Evolutionary conservation across 2,329 filamentous ascomycete species (phyloP).

Genomic region (Fusarium sp.): DNA sequence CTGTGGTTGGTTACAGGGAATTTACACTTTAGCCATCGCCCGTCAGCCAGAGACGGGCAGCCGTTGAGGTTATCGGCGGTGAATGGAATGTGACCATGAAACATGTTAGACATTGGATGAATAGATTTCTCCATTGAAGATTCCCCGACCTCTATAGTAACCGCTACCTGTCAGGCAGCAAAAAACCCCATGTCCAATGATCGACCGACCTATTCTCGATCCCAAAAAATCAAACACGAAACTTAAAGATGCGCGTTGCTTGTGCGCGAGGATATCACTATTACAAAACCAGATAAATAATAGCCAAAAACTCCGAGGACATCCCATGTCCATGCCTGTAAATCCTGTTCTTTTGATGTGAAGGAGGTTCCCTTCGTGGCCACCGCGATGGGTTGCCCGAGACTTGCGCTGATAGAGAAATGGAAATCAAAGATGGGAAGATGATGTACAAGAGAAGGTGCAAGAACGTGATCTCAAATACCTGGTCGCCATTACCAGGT

Average conservation of each 20-base stretch:
- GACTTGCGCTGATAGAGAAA: conserved; percentile 30
- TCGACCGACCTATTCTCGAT: neutral
- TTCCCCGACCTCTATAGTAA: conserved; percentile 23
- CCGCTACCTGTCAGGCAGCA: conserved; percentile 3
- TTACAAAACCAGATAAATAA: conserved; percentile 35
- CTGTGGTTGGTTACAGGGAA: conserved; percentile 13
- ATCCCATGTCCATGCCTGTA: conserved; percentile 36
- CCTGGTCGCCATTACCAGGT: conserved; percentile 62
- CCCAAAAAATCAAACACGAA: conserved; percentile 28
- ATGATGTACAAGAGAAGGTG: conserved; percentile 33
- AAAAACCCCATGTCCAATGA: neutral
- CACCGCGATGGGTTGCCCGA: conserved; percentile 11
- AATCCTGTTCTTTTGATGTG: conserved; percentile 24
- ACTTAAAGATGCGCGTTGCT: conserved; percentile 29
- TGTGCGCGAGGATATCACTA: conserved; percentile 40
- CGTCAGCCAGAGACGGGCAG: neutral
- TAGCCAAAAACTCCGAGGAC: conserved; percentile 35
- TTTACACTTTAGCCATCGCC: conserved; percentile 8
- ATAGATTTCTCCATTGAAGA: conserved; percentile 16
- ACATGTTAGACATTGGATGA: neutral
- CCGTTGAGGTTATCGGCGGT: neutral
- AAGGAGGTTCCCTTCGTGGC: conserved; percentile 15
- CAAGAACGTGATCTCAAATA: neutral
- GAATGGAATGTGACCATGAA: neutral
- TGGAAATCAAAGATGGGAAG: conserved; percentile 13